A percentile compares a stretch with the other conserved stretches of the same genome.
Evolutionary conservation across 257 asterid genomes (phyloP).

Genomic region (Gynochthodes officinalis): DNA sequence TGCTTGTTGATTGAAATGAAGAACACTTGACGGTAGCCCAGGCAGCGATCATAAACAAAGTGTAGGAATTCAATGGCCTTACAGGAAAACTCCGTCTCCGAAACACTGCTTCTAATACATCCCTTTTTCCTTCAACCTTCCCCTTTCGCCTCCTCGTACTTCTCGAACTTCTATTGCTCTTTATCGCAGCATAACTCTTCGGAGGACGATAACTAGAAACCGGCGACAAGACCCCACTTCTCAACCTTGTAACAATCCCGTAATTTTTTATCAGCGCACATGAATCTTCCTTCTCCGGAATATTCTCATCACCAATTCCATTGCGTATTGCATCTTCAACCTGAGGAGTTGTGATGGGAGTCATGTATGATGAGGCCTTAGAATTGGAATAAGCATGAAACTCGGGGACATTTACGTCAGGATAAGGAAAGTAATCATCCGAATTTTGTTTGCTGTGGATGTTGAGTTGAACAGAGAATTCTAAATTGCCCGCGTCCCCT

Average conservation of each 20-base stretch:
- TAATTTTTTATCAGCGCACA: too few relatives aligned
- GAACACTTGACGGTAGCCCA: conserved; percentile 29
- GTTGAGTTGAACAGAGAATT: not conserved
- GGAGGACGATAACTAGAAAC: not conserved
- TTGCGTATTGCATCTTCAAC: too few relatives aligned
- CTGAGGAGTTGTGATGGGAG: too few relatives aligned
- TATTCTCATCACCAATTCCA: not conserved
- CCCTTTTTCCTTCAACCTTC: not conserved
- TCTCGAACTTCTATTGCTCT: not conserved
- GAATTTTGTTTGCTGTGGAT: not conserved
- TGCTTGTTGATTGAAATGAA: conserved; percentile 36
- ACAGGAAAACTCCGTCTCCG: conserved; percentile 23
- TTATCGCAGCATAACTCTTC: not conserved
- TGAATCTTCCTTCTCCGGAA: too few relatives aligned
- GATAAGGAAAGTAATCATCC: not conserved
- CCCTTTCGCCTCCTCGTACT: not conserved
- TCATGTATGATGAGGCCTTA: too few relatives aligned
- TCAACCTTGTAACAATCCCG: not conserved
- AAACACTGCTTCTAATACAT: conserved; percentile 16
- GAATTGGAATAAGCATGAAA: not conserved
- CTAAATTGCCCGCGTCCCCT: not conserved
- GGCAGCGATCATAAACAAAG: conserved; percentile 31
- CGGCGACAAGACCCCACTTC: not conserved
- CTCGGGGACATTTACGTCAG: not conserved
- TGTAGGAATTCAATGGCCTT: conserved; percentile 35